Evolutionary conservation across 2,329 filamentous ascomycete genomes (phyloP).

Genomic region (Lomentospora prolificans): DNA sequence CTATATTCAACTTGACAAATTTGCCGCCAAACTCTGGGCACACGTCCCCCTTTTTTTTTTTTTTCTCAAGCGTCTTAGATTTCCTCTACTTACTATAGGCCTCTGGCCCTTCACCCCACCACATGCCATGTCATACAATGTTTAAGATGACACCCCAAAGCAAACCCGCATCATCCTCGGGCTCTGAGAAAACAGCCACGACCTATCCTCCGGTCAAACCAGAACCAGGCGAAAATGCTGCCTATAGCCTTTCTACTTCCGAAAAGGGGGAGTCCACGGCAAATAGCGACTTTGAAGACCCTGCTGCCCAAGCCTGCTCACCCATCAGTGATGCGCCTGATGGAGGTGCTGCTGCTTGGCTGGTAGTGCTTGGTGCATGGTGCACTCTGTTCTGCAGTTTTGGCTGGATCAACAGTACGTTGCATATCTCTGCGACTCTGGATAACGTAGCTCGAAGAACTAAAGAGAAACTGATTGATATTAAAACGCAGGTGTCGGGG

Average conservation of each 20-base stretch:
- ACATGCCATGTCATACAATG: no score
- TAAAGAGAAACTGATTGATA: no score
- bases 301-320: not conserved
- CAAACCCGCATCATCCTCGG: not conserved
- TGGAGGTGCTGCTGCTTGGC: slow-evolving; percentile 25
- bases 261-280: no score
- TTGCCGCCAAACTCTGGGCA: no score
- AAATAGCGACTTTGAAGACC: not conserved
- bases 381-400: slow-evolving; percentile 30
- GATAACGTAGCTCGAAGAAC: no score
- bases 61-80: no score
- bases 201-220: not conserved
- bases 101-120: no score
- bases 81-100: no score
- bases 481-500: slow-evolving; percentile 33
- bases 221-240: not conserved
- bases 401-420: slow-evolving; percentile 25
- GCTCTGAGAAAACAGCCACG: not conserved
- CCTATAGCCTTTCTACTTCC: not conserved
- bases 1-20: no score
- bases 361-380: slow-evolving; percentile 29
- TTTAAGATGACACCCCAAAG: not conserved
- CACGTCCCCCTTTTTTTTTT: no score
- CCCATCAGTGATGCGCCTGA: slow-evolving; percentile 14
- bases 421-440: not conserved